Base-by-base conservation (phyloP, 2,329 filamentous ascomycete genomes). In the Lachnellula hyalina region DNA sequence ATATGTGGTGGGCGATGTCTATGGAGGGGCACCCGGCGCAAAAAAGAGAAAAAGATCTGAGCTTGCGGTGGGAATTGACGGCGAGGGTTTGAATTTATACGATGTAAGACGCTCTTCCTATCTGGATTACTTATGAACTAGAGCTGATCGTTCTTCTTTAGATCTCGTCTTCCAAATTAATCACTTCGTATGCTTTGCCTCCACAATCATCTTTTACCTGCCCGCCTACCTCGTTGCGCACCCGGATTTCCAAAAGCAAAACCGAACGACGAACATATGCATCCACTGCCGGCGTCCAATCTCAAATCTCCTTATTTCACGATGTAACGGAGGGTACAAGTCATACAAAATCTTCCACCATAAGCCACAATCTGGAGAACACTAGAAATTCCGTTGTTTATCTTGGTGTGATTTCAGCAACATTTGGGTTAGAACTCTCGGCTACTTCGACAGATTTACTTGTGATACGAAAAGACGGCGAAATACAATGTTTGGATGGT, bases 171-270 rank as follows among this genome's bases (percentile, higher is more conserved):
- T 80, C 83, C 5, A 76, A 80, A 57, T 73, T 86, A 58, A 77
- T 86, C 63, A 86, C 83, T 6, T 86, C 84, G 2, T 86, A 86
- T 67, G 83, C 84, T 21, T 79, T 87, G 57, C 81, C 84, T 25
- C 84, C 84, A 1, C 82, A 85, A 68, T 79, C 84, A 51, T 77
- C 75, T 50, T 84, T 87, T 67, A 82, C 82, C 52, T 86, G 83
- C 68, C 70, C 83, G 8, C 79, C 83, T 19, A 78, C 76, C 67
- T 86, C 84, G 15, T 68, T 85, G 42, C 76, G 81, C 62, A 73
- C 73, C 46, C 68, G 63, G 58, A 52, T 64, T 32, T 63, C 76
- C 11, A 74, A 74, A 52, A 76, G 71, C 59, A 75, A 77, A 55
- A 71, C 81, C 34, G 74, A 77, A 41, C 77, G 84, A 61, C 82